Evolutionary conservation across 176 grass and related monocot species (phyloP), one percentile per base, ranked within the genome.

Genomic region (Aegilops bicornis): DNA sequence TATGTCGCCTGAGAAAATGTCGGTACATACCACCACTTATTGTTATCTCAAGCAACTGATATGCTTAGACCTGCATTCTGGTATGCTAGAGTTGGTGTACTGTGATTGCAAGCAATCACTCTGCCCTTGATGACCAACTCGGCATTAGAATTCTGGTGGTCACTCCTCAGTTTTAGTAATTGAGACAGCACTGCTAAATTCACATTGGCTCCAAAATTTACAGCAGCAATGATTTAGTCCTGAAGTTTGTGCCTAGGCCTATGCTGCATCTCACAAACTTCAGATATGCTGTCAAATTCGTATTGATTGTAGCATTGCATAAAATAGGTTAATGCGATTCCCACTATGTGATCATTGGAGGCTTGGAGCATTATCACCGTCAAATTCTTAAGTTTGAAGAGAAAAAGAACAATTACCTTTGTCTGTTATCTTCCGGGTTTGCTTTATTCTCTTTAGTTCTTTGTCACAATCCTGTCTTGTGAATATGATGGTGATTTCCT

Each of bases 361-460:
- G 50, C 48, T 17, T 16, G 48, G 48, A 23, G 43, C 13, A 45
- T 20, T 61, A 13, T 60, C 10, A 22, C 81, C 8, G 19, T 74
- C 7, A 69, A 62, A 47, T 50, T 35, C 11, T 59, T 22, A 59
- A 59, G 19, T 59, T 59, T 20, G 56, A 2, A 33, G 64, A 10
- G 25, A 36, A 60, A 62, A 58, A 14, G 3, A 68, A 37, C 4
- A 76, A 69, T 22, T 67, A 7, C 40, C 13, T 63, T 22, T 68
- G 45, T 63, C 29, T 19, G 42, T 68, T 90, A 27, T 71, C 5
- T 79, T 69, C n/a, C 17, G 30, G 3, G 32, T 10, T 4, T 85
- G 22, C 35, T 35, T 68, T 90, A 64, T 62, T 82, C 45, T 87
- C 30, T 33, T 40, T 79, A 69, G 32, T 76, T 82, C 15, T 71